Conservation (phyloP, 768 basidiomycete genomes). For the Pisolithus microcarpus region DNA sequence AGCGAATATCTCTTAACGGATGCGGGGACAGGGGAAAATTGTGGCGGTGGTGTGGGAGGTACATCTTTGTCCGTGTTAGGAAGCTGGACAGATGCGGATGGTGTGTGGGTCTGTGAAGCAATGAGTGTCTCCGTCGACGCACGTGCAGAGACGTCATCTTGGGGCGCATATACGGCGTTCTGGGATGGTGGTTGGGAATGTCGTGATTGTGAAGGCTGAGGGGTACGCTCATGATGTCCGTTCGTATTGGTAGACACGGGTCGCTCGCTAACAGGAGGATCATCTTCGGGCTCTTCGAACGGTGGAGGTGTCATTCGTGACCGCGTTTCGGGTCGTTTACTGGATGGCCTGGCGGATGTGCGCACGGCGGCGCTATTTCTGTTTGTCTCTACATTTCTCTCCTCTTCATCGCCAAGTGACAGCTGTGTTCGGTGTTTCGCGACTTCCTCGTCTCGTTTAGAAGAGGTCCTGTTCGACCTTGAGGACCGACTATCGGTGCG, state of each 20-base stretch:
- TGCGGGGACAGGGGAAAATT: constrained; percentile 41
- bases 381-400: constrained; percentile 31
- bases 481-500: constrained; percentile 55
- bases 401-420: constrained; percentile 37
- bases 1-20: constrained; percentile 75
- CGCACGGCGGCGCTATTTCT: constrained; percentile 30
- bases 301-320: constrained; percentile 22
- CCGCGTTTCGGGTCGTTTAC: constrained; percentile 29
- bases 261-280: constrained; percentile 13
- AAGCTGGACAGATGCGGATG: constrained; percentile 9
- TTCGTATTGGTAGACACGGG: constrained; percentile 3
- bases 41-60: constrained; percentile 22
- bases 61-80: constrained; percentile 19
- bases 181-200: constrained; percentile 8
- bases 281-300: constrained; percentile 28
- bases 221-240: constrained; percentile 5
- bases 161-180: not conserved
- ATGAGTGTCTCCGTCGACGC: constrained; percentile 9
- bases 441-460: constrained; percentile 35
- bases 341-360: constrained; percentile 36
- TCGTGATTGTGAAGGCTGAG: constrained; percentile 12
- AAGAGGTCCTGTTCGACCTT: constrained; percentile 31
- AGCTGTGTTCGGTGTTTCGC: constrained; percentile 42
- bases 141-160: constrained; percentile 1
- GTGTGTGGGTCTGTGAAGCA: not conserved